phyloP scores from a whole-genome alignment of 2,329 filamentous ascomycete genomes.

The Macrophomina phaseolina region DNA sequence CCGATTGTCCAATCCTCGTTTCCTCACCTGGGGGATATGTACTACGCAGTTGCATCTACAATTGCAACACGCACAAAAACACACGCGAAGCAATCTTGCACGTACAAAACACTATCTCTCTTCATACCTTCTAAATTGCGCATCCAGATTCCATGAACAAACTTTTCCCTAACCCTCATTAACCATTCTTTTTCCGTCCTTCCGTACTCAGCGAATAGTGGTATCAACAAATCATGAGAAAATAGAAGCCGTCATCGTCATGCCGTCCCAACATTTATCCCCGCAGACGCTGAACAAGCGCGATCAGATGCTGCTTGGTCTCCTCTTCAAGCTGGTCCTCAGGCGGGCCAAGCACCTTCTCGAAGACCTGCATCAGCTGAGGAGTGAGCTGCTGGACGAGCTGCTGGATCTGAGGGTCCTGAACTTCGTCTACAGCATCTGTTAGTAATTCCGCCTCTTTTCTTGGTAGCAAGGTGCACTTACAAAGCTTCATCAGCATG shows the following conservation, averaged over 20 bases:
- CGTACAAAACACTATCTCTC: background rate
- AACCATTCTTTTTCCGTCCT: constrained; percentile 20
- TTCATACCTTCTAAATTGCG: background rate
- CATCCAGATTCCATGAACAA: constrained; percentile 4
- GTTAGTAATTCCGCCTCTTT: background rate
- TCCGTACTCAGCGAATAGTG: constrained; percentile 20
- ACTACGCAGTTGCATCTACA: background rate
- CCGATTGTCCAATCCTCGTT: background rate
- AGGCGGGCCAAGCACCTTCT: constrained; percentile 72
- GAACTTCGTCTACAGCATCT: constrained; percentile 6
- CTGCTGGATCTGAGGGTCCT: constrained; percentile 69
- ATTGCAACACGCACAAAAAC: too few relatives aligned
- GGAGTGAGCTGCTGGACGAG: constrained; percentile 73
- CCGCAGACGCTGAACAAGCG: constrained; percentile 63
- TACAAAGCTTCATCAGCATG: constrained; percentile 87
- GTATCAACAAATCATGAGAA: constrained; percentile 28
- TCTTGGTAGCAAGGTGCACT: constrained; percentile 45
- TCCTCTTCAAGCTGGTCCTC: constrained; percentile 77
- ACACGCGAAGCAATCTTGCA: background rate
- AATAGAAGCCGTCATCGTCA: constrained; percentile 20
- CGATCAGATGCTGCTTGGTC: constrained; percentile 69
- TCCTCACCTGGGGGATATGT: background rate
- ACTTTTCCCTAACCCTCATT: constrained; percentile 12
- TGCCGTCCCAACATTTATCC: constrained; percentile 31
- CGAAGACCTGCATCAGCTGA: constrained; percentile 72